These are phyloP conservation scores for Fusarium nurragi DNA, from an alignment of 2,329 filamentous ascomycete species.

Conservation along the genomic window DNA sequence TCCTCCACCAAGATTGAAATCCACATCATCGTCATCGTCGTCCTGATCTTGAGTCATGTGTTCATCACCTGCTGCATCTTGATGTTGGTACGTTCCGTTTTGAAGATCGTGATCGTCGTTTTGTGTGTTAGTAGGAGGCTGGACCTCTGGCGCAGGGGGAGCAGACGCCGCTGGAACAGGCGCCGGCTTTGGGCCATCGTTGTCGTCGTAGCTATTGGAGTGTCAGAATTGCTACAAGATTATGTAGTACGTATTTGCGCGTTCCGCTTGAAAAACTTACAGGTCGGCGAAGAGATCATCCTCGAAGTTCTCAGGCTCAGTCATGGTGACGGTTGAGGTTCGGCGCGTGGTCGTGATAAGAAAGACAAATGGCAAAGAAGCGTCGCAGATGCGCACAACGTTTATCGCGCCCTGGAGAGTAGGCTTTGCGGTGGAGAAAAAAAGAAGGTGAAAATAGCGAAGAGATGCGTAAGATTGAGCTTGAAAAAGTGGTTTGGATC, in stretches of 20 bases:
- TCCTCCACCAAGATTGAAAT: slow-evolving; percentile 65
- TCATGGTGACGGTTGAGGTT: slow-evolving; percentile 62
- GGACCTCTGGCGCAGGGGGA: slow-evolving; percentile 40
- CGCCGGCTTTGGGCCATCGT: slow-evolving; percentile 58
- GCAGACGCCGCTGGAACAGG: slow-evolving; percentile 45
- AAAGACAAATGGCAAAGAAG: slow-evolving; percentile 4
- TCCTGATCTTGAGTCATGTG: slow-evolving; percentile 57
- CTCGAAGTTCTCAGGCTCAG: slow-evolving; percentile 83
- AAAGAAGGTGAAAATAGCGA: neutral
- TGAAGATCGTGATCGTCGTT: slow-evolving; percentile 42
- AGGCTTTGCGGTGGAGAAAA: neutral
- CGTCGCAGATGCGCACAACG: slow-evolving; percentile 9
- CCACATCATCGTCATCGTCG: slow-evolving; percentile 67
- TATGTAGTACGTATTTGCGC: neutral
- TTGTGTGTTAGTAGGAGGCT: slow-evolving; percentile 40
- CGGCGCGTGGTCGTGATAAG: slow-evolving; percentile 18
- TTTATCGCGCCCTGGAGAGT: neutral
- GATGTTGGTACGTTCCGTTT: slow-evolving; percentile 30
- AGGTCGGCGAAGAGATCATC: slow-evolving; percentile 96
- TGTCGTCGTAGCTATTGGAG: slow-evolving; percentile 70
- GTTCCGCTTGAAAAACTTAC: slow-evolving; percentile 63
- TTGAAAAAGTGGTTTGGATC: slow-evolving; percentile 5
- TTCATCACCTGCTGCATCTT: slow-evolving; percentile 48
- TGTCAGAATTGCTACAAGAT: slow-evolving; percentile 9
- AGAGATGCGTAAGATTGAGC: neutral